Conservation (phyloP, 1,284 basidiomycete genomes). For the Ustilago curta region DNA sequence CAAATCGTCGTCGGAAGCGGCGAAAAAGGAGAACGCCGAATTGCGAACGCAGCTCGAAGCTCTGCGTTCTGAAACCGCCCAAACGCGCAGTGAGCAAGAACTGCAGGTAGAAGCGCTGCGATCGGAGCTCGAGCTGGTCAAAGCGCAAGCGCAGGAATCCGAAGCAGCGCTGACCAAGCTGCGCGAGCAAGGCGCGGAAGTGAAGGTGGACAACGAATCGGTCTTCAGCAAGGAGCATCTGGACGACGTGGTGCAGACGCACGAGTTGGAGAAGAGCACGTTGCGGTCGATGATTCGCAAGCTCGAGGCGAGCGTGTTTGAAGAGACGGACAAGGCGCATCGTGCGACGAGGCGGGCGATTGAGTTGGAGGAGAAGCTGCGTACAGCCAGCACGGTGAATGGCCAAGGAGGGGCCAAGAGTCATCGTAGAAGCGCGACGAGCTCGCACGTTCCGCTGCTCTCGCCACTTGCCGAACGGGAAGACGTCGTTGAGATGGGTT, state of each 20-base stretch:
- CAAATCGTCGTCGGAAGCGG: slow-evolving; percentile 41
- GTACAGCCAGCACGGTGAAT: neutral
- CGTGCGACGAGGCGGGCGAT: slow-evolving; percentile 38
- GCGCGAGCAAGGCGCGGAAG: neutral
- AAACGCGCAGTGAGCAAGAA: slow-evolving; percentile 5
- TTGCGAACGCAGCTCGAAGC: slow-evolving; percentile 17
- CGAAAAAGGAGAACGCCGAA: slow-evolving; percentile 49
- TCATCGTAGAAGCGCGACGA: slow-evolving; percentile 39
- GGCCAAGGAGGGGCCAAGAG: neutral
- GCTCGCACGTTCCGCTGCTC: slow-evolving; percentile 37
- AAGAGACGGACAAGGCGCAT: slow-evolving; percentile 55
- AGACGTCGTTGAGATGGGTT: neutral
- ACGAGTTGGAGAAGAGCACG: slow-evolving; percentile 54
- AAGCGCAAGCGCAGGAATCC: slow-evolving; percentile 18
- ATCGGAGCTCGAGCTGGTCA: slow-evolving; percentile 30
- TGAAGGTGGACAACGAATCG: slow-evolving; percentile 36
- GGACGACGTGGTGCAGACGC: slow-evolving; percentile 48
- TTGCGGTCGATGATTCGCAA: slow-evolving; percentile 54
- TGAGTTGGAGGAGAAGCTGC: slow-evolving; percentile 50
- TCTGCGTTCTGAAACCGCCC: slow-evolving; percentile 5
- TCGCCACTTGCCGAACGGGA: slow-evolving; percentile 46
- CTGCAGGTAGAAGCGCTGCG: slow-evolving; percentile 26
- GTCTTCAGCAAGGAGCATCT: slow-evolving; percentile 46
- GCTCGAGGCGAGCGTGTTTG: slow-evolving; percentile 56
- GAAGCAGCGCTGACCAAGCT: neutral